phyloP scores from a whole-genome alignment of 2,329 filamentous ascomycete genomes.

The Sphaerulina populicola region DNA sequence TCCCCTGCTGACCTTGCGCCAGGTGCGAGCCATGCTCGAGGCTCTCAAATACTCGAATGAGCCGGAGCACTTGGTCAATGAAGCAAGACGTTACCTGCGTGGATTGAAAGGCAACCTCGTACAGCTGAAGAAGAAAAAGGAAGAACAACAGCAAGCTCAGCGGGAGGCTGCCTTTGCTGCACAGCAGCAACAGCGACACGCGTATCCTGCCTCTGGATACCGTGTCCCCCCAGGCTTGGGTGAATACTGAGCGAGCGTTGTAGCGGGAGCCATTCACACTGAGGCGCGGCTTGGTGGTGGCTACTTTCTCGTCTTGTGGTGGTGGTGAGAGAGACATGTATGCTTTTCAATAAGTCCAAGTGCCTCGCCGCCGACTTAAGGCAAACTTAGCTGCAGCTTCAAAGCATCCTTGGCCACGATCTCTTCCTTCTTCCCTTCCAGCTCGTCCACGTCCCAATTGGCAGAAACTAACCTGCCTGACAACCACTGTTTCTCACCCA shows the following conservation, averaged over 20 bases:
- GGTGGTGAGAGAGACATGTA: neutral
- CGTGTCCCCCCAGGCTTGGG: neutral
- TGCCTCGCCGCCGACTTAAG: neutral
- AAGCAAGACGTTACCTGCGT: slow-evolving; percentile 50
- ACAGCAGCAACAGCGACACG: slow-evolving; percentile 9
- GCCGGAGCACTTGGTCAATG: slow-evolving; percentile 44
- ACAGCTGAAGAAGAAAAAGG: slow-evolving; percentile 44
- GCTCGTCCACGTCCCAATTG: slow-evolving; percentile 34
- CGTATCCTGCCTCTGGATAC: neutral
- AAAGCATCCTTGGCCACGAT: slow-evolving; percentile 33
- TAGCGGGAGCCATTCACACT: neutral
- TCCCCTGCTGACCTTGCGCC: slow-evolving; percentile 21
- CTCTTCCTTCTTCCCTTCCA: slow-evolving; percentile 30
- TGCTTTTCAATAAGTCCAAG: no score
- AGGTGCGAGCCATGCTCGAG: slow-evolving; percentile 57
- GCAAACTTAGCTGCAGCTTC: slow-evolving; percentile 28
- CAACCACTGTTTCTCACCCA: slow-evolving; percentile 33
- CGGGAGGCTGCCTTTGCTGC: slow-evolving; percentile 16
- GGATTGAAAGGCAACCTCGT: slow-evolving; percentile 50
- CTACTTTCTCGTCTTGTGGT: neutral
- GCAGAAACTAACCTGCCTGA: slow-evolving; percentile 32
- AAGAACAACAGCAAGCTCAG: slow-evolving; percentile 20
- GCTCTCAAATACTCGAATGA: slow-evolving; percentile 53
- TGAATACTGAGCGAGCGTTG: neutral
- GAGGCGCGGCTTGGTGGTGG: neutral